phyloP scores from a whole-genome alignment of 2,329 filamentous ascomycete genomes.

The Aspergillus candidus region DNA sequence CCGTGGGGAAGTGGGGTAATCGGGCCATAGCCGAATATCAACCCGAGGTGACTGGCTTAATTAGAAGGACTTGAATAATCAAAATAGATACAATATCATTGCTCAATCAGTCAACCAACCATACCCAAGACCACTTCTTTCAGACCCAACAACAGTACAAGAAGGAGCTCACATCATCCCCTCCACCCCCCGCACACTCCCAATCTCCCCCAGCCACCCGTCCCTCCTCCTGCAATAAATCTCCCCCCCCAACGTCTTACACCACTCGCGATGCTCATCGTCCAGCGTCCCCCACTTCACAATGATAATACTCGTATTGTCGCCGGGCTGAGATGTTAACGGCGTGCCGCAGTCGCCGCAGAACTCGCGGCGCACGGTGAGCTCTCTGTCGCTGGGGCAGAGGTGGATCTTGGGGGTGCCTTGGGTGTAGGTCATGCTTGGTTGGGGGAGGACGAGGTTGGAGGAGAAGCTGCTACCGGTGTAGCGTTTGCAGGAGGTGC shows the following conservation, averaged over 20 bases:
- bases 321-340: slow-evolving; percentile 12
- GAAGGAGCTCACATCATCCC: background rate
- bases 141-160: too few relatives aligned
- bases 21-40: too few relatives aligned
- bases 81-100: background rate
- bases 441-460: slow-evolving; percentile 16
- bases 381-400: slow-evolving; percentile 10
- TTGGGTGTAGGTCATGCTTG: slow-evolving; percentile 12
- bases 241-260: slow-evolving; percentile 12
- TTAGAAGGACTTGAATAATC: too few relatives aligned
- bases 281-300: slow-evolving; percentile 21
- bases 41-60: too few relatives aligned
- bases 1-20: too few relatives aligned
- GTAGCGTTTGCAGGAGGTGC: slow-evolving; percentile 21
- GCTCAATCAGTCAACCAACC: background rate
- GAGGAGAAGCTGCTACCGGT: slow-evolving; percentile 20
- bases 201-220: slow-evolving; percentile 14
- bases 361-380: slow-evolving; percentile 12
- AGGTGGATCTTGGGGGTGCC: slow-evolving; percentile 17
- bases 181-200: slow-evolving; percentile 5
- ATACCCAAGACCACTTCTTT: too few relatives aligned
- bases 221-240: slow-evolving; percentile 19
- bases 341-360: slow-evolving; percentile 20
- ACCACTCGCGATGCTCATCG: slow-evolving; percentile 10
- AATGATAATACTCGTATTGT: slow-evolving; percentile 5